Evolutionary conservation across 805 yeast genomes (phyloP), one percentile per base, ranked within the genome.

Genomic region (Pichia eremophila): DNA sequence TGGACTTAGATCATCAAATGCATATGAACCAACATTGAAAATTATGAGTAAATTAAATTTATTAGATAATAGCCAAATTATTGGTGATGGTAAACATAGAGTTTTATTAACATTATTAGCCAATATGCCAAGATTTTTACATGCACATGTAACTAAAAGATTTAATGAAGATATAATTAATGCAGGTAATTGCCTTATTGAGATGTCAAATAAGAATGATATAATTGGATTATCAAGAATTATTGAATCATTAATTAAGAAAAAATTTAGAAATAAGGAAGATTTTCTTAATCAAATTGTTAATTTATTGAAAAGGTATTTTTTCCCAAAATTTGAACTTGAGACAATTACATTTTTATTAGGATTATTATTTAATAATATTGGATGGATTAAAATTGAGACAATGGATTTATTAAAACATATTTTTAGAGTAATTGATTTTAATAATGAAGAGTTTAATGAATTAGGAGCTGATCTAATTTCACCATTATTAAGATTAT

Each of bases 381-480:
- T 75, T 2, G 70, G 74, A 1, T 89, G 95, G 95, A 79, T 95
- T 2, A 84, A 86, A 54, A 59, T 74, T 11, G 96, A 91, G 62
- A 78, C 93, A 0, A 73, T 95, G 78, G 83, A 79, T 45, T 65
- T 89, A 2, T 71, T 93, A 53, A 82, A 83, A 56, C 77, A 79
- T 43, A 63, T 93, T 8, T 75, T 95, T 52, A 90, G 96, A 1
- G 70, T 77, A 50, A 81, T 89, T 15, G 90, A 93, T 58, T 68
- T 90, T 46, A 80, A 78, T 41, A 69, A 83, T 36, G 86, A 83
- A 18, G 95, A 84, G 57, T 89, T 89, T 60, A 73, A 77, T 29
- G 95, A 95, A 2, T 83, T 88, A 37, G 99, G 99, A 5, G 98
- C 99, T 0, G 99, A 93, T 60, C 69, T 93, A 46, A 86, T 93